Evolutionary conservation across 2,329 filamentous ascomycete genomes (phyloP).

Genomic region (Eutypella sp.): DNA sequence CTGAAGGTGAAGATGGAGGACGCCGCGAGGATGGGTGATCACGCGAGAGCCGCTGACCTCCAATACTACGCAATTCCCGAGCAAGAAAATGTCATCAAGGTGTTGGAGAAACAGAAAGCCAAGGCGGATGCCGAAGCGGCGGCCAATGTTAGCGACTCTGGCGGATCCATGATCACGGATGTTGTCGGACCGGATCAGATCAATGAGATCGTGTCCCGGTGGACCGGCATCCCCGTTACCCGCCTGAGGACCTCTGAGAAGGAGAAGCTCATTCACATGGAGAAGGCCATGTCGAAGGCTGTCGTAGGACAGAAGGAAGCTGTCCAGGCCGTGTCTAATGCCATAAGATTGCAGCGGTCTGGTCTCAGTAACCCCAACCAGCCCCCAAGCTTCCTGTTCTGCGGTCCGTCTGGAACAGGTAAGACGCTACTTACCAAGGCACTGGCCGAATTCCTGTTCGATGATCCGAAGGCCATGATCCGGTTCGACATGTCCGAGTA

Average conservation of each 20-base stretch:
- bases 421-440: slow-evolving; percentile 97
- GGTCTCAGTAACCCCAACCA: slow-evolving; percentile 94
- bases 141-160: slow-evolving; percentile 54
- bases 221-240: slow-evolving; percentile 98
- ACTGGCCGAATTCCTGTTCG: slow-evolving; percentile 94
- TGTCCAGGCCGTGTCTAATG: slow-evolving; percentile 87
- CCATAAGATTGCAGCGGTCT: slow-evolving; percentile 90
- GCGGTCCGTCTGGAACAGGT: slow-evolving; percentile 94
- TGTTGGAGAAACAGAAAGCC: slow-evolving; percentile 75
- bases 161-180: slow-evolving; percentile 78
- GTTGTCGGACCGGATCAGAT: slow-evolving; percentile 96
- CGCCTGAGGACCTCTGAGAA: slow-evolving; percentile 92
- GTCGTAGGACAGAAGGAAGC: slow-evolving; percentile 95
- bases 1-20: slow-evolving; percentile 90
- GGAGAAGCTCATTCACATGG: slow-evolving; percentile 98
- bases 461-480: slow-evolving; percentile 96
- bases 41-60: slow-evolving; percentile 83
- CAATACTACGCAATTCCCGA: slow-evolving; percentile 98
- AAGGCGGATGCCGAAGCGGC: slow-evolving; percentile 74
- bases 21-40: slow-evolving; percentile 81
- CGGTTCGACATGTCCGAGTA: slow-evolving; percentile 99
- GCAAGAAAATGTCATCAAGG: slow-evolving; percentile 72
- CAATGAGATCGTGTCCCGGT: slow-evolving; percentile 94
- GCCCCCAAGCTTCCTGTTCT: slow-evolving; percentile 97
- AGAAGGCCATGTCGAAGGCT: slow-evolving; percentile 73